These are phyloP conservation scores for Phytophthora brassicae DNA, from an alignment of 352 stramenopile species.

Conservation along the genomic window DNA sequence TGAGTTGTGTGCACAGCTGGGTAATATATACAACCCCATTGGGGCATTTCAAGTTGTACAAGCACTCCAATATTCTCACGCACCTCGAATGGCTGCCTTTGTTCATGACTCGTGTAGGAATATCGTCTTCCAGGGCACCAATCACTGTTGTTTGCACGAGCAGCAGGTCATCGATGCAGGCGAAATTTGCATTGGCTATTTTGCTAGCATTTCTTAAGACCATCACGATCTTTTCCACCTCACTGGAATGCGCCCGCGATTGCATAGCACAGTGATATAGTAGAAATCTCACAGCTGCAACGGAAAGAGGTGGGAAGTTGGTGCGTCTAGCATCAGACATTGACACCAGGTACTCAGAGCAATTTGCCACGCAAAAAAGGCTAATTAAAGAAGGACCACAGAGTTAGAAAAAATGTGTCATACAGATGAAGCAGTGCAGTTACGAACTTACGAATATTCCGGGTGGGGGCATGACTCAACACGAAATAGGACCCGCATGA, in stretches of 20 bases:
- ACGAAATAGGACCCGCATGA: conserved; percentile 36
- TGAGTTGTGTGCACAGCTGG: conserved; percentile 40
- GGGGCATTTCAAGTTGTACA: conserved; percentile 34
- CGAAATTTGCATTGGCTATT: conserved; percentile 33
- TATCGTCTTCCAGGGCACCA: conserved; percentile 33
- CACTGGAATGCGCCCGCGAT: conserved; percentile 31
- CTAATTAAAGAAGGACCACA: conserved; percentile 3
- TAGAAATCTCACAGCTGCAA: conserved; percentile 40
- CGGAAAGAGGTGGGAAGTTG: conserved; percentile 32
- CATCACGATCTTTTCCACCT: conserved; percentile 31
- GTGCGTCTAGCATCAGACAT: conserved; percentile 27
- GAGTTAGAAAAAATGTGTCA: neutral
- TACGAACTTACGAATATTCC: conserved; percentile 45
- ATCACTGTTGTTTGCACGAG: conserved; percentile 15
- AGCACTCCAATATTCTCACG: conserved; percentile 35
- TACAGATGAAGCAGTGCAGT: neutral
- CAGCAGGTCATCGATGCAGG: conserved; percentile 4
- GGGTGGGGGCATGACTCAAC: conserved; percentile 30
- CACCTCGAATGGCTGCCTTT: conserved; percentile 25
- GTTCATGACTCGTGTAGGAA: conserved; percentile 20
- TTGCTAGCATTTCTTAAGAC: conserved; percentile 38
- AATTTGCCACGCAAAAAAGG: conserved; percentile 48
- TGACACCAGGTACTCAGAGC: conserved; percentile 39
- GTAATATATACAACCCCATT: conserved; percentile 28
- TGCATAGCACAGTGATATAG: conserved; percentile 43